A percentile compares a stretch with the other conserved stretches of the same genome.
phyloP scores from a whole-genome alignment of 306 rosid genomes.

The Casuarina cunninghamiana region DNA sequence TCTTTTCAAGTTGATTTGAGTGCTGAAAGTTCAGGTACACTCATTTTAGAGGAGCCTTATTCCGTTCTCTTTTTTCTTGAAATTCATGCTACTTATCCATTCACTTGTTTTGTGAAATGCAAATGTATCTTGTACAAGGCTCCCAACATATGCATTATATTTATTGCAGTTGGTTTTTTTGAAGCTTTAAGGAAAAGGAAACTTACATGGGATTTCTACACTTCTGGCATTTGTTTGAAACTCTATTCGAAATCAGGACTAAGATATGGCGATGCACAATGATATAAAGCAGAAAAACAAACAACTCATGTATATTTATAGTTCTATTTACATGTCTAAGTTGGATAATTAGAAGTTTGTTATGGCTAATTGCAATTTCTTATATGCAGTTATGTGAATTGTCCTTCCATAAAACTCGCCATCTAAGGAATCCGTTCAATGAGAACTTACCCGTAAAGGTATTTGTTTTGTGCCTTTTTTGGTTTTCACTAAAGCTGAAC shows the following conservation, averaged over 20 bases:
- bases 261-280: neutral
- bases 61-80: constrained; percentile 1
- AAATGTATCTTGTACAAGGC: neutral
- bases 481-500: constrained; percentile 1
- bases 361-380: constrained; percentile 37
- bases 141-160: neutral
- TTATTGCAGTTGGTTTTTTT: neutral
- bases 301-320: constrained; percentile 6
- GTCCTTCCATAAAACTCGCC: constrained; percentile 97
- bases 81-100: neutral
- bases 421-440: constrained; percentile 94
- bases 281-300: constrained; percentile 11
- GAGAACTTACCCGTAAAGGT: constrained; percentile 99
- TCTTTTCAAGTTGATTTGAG: neutral
- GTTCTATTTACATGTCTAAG: constrained; percentile 14
- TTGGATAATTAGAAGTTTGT: constrained; percentile 19
- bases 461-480: constrained; percentile 29
- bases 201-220: neutral
- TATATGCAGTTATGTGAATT: constrained; percentile 90
- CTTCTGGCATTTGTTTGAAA: neutral
- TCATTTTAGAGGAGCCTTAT: constrained; percentile 6
- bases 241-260: neutral
- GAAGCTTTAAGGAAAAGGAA: neutral
- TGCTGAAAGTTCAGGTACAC: constrained; percentile 4
- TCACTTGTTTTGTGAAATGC: neutral